Evolutionary conservation across 2,329 filamentous ascomycete species (phyloP).

Genomic region (Colletotrichum sublineola): DNA sequence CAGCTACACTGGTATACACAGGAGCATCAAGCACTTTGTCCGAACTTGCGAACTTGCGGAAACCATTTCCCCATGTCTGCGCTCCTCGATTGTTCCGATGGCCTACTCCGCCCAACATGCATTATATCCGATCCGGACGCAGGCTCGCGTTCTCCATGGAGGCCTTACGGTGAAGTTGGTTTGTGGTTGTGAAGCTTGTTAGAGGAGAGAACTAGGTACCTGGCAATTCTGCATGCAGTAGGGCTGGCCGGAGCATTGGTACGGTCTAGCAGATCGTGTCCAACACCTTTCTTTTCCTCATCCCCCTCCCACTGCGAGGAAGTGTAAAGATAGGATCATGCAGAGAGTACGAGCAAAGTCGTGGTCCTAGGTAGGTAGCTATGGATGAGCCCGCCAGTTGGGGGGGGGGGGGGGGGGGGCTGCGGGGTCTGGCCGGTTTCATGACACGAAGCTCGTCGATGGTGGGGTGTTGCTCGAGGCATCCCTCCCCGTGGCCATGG

Average conservation of each 20-base stretch:
- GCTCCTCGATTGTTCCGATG: slow-evolving; percentile 19
- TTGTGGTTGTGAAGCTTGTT: slow-evolving; percentile 23
- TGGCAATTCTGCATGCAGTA: slow-evolving; percentile 23
- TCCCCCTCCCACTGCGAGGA: slow-evolving; percentile 5
- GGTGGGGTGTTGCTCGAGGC: slow-evolving; percentile 18
- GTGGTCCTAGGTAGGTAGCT: not conserved
- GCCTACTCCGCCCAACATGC: slow-evolving; percentile 32
- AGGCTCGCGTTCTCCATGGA: slow-evolving; percentile 16
- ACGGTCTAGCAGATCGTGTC: not conserved
- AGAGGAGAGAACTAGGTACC: not conserved
- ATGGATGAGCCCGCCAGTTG: slow-evolving; percentile 21
- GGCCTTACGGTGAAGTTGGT: slow-evolving; percentile 15
- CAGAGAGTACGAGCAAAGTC: slow-evolving; percentile 4
- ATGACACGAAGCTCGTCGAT: slow-evolving; percentile 29
- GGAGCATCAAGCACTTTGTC: slow-evolving; percentile 10
- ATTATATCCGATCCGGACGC: slow-evolving; percentile 18
- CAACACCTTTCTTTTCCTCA: not conserved
- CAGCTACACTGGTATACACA: not conserved
- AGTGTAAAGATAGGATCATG: not conserved
- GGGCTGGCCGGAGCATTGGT: not conserved
- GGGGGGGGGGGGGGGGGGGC: slow-evolving; percentile 2
- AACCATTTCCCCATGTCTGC: slow-evolving; percentile 15
- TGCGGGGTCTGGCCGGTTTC: slow-evolving; percentile 30
- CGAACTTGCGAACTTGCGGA: slow-evolving; percentile 27
- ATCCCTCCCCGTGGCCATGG: not conserved